Percentiles rank a stretch among this genome's conserved stretches.
Evolutionary conservation across 345 rosid species (phyloP).

Genomic region (Brassica carinata): DNA sequence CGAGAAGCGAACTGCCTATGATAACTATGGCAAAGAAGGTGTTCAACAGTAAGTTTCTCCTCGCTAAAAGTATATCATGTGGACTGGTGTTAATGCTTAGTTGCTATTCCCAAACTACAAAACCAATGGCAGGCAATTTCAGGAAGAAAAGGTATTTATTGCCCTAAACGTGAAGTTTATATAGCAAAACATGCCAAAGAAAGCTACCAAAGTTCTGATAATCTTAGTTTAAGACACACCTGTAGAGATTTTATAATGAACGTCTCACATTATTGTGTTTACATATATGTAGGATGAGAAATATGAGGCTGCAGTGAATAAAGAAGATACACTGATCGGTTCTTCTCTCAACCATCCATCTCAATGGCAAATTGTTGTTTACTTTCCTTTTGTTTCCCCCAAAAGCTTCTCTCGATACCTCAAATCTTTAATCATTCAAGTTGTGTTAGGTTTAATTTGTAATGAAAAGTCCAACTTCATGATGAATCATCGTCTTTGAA

Average conservation of each 20-base stretch:
- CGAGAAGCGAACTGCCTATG: conserved; percentile 79
- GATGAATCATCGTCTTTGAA: not conserved
- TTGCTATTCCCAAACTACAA: conserved; percentile 78
- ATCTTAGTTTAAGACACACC: conserved; percentile 7
- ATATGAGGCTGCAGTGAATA: conserved; percentile 47
- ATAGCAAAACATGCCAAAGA: not conserved
- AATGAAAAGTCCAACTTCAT: not conserved
- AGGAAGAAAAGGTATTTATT: conserved; percentile 46
- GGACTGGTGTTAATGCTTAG: too few species aligned
- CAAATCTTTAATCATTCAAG: not conserved
- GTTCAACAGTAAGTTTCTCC: conserved; percentile 76
- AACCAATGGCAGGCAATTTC: conserved; percentile 38
- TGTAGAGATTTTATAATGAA: not conserved
- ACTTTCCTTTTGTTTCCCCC: not conserved
- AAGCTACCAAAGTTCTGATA: not conserved
- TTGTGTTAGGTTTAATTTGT: not conserved
- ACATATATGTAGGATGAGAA: conserved; percentile 50
- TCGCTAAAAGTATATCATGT: too few species aligned
- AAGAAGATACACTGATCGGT: not conserved
- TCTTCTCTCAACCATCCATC: not conserved
- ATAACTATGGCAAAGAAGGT: conserved; percentile 85
- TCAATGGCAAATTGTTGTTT: not conserved
- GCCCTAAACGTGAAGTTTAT: not conserved
- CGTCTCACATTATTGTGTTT: not conserved
- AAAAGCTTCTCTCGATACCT: not conserved